Evolutionary conservation across 73 alveolate species (phyloP).

Genomic region (Paramecium tetraurelia): DNA sequence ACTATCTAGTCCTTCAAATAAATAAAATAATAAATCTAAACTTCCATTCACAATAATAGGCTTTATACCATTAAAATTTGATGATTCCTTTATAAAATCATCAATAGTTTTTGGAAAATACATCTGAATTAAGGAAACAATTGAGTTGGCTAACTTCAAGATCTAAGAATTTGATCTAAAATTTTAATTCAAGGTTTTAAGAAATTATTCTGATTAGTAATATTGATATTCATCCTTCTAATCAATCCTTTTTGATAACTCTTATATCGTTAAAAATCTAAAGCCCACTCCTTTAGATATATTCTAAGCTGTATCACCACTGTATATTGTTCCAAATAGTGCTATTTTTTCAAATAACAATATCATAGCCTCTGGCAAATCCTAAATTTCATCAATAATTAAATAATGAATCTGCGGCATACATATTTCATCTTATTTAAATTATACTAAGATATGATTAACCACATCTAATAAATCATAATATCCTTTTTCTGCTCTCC

Average conservation of each 20-base stretch:
- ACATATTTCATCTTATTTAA: neutral
- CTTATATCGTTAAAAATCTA: slow-evolving; percentile 65
- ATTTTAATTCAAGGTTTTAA: slow-evolving; percentile 24
- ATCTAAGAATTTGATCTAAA: slow-evolving; percentile 78
- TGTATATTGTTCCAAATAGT: slow-evolving; percentile 64
- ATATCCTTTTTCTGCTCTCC: slow-evolving; percentile 65
- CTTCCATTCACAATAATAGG: slow-evolving; percentile 56
- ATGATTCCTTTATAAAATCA: slow-evolving; percentile 65
- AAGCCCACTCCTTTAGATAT: slow-evolving; percentile 83
- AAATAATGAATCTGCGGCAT: slow-evolving; percentile 55
- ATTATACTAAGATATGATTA: slow-evolving; percentile 54
- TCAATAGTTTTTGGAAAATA: slow-evolving; percentile 80
- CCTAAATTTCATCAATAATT: slow-evolving; percentile 79
- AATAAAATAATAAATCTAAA: neutral
- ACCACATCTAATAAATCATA: slow-evolving; percentile 81
- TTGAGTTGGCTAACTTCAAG: slow-evolving; percentile 72
- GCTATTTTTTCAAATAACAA: slow-evolving; percentile 58
- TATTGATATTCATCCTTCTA: neutral
- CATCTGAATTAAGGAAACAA: slow-evolving; percentile 67
- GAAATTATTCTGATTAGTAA: neutral
- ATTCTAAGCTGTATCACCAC: slow-evolving; percentile 88
- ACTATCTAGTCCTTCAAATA: neutral
- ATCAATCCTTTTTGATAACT: neutral
- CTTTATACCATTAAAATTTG: slow-evolving; percentile 69
- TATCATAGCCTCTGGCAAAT: slow-evolving; percentile 69